These are phyloP conservation scores for Phlegmacium glaucopus DNA, from an alignment of 768 basidiomycete genomes.

Conservation along the genomic window DNA sequence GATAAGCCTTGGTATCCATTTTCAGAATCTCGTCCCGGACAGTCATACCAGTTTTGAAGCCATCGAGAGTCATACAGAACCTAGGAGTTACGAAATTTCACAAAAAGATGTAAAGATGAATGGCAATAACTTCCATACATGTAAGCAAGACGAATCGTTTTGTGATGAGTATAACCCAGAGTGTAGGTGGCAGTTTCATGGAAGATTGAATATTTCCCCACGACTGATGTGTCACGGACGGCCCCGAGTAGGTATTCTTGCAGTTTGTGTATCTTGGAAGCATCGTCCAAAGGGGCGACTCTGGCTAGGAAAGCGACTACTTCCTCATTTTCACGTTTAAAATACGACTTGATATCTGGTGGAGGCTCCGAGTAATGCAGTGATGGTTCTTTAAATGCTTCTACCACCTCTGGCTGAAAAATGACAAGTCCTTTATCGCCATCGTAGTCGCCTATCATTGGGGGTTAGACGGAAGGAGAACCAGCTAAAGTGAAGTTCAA, in stretches of 20 bases:
- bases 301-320: slow-evolving; percentile 40
- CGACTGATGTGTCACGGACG: slow-evolving; percentile 39
- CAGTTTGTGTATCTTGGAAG: slow-evolving; percentile 29
- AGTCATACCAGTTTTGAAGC: slow-evolving; percentile 54
- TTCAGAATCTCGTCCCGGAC: slow-evolving; percentile 31
- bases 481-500: slow-evolving; percentile 4
- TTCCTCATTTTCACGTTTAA: slow-evolving; percentile 40
- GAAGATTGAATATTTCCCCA: slow-evolving; percentile 53
- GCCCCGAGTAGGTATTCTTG: slow-evolving; percentile 52
- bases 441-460: slow-evolving; percentile 61
- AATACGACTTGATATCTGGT: slow-evolving; percentile 32
- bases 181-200: slow-evolving; percentile 56
- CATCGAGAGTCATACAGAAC: slow-evolving; percentile 55
- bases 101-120: background rate
- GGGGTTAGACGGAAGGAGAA: too few species aligned
- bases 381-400: slow-evolving; percentile 50
- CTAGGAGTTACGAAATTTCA: slow-evolving; percentile 19
- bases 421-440: slow-evolving; percentile 60
- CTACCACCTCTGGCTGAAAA: slow-evolving; percentile 56
- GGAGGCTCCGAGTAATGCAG: slow-evolving; percentile 50
- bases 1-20: slow-evolving; percentile 14
- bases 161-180: slow-evolving; percentile 45
- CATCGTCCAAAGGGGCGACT: slow-evolving; percentile 13
- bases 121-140: slow-evolving; percentile 21
- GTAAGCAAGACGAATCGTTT: slow-evolving; percentile 54